These are phyloP conservation scores for Fusarium sp. DNA, from an alignment of 2,329 filamentous ascomycete species.

Conservation along the genomic window DNA sequence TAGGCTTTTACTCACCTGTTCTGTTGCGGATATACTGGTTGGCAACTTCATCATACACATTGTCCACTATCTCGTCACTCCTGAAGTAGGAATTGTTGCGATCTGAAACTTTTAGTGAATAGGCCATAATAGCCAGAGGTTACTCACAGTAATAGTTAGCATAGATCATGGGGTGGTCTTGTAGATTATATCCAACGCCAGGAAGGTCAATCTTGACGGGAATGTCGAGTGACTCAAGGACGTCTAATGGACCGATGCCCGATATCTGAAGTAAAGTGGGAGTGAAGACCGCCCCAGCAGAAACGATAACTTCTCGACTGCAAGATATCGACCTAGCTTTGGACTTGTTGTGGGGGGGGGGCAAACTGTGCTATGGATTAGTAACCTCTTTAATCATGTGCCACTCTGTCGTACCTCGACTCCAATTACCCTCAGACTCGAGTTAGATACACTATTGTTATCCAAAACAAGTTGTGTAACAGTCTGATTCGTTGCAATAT, in stretches of 20 bases:
- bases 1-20: background rate
- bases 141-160: conserved; percentile 18
- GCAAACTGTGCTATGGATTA: conserved; percentile 12
- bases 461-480: conserved; percentile 19
- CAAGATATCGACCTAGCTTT: background rate
- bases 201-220: conserved; percentile 14
- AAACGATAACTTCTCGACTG: conserved; percentile 23
- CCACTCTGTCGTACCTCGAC: conserved; percentile 11
- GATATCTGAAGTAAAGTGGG: conserved; percentile 28
- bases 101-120: background rate
- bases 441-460: background rate
- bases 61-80: conserved; percentile 11
- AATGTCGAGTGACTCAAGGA: conserved; percentile 6
- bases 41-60: conserved; percentile 15
- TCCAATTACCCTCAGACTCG: conserved; percentile 12
- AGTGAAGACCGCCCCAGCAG: conserved; percentile 25
- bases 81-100: conserved; percentile 20
- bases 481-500: conserved; percentile 16
- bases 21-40: conserved; percentile 11
- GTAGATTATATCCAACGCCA: conserved; percentile 24
- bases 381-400: background rate
- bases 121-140: too few relatives aligned
- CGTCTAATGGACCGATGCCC: conserved; percentile 15
- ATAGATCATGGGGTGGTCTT: conserved; percentile 29
- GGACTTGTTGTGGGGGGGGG: background rate